Base-by-base conservation (phyloP, 176 grass and related monocot genomes). In the Calamus simplicifolius region DNA sequence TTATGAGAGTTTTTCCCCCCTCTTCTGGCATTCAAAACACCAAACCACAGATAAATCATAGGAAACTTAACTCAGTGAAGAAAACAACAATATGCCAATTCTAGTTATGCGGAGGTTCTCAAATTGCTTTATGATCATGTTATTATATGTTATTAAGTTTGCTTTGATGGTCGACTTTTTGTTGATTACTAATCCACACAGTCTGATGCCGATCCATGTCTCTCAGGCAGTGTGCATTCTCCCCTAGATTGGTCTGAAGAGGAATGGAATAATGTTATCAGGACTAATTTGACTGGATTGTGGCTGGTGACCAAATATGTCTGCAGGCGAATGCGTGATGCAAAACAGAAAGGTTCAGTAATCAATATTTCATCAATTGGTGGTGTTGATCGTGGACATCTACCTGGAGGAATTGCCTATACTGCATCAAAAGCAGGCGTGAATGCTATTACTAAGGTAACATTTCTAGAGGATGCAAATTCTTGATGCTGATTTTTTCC, bases 261-360 rank as follows among this genome's bases (percentile, higher is more conserved):
- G 19, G 75, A 83, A 52, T 83, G 80, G 80, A 62, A 73, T n/a
- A 13, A 49, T 35, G 17, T 53, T 48, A 58, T 83, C 54, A 68
- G 31, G 16, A 83, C 80, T 4, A 83, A 83, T 67, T 25, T 77
- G 16, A 83, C 73, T 13, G 80, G 80, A 10, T 63, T 68, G 6
- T 83, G 67, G 73, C 62, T 77, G 30, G 63, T 83, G 7, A 73
- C 80, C 17, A 83, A 77, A 48, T 69, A 83, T 25, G 68, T 77
- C 56, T 73, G 80, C 54, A 63, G 50, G 52, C 50, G 26, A 29
- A 83, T 83, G 80, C 80, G 69, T 4, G 69, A 77, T 15, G 74
- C 80, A 18, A 69, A 83, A 55, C 6, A 54, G 30, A 77, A 77
- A 53, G 74, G 80, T 15, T 64, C 80, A 3, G 74, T 83, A 30